These are phyloP conservation scores for Synchytrium microbalum DNA, from an alignment of 371 early-diverging fungal genomes.

Conservation along the genomic window DNA sequence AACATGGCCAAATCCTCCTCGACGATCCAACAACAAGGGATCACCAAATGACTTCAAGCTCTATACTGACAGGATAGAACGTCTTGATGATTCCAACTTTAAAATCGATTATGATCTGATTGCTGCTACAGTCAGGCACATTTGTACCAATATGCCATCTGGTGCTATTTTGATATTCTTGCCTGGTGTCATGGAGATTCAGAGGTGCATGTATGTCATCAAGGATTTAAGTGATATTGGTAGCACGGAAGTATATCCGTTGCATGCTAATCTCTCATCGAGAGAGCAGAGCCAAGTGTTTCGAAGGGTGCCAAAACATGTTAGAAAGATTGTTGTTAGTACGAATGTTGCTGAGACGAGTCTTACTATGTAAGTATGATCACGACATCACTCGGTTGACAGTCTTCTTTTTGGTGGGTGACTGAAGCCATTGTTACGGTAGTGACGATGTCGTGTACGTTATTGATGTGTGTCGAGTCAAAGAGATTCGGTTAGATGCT, in stretches of 20 bases:
- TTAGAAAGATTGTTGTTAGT: conserved; percentile 78
- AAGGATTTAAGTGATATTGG: conserved; percentile 20
- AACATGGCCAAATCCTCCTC: conserved; percentile 23
- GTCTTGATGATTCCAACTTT: no score
- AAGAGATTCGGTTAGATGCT: conserved; percentile 36
- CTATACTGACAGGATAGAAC: no score
- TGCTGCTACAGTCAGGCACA: conserved; percentile 52
- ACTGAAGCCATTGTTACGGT: background rate
- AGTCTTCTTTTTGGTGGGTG: background rate
- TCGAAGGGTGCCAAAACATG: conserved; percentile 48
- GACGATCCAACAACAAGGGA: conserved; percentile 38
- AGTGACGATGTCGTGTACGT: conserved; percentile 51
- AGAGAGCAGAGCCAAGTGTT: conserved; percentile 61
- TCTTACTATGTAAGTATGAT: conserved; percentile 51
- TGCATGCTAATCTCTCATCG: conserved; percentile 71
- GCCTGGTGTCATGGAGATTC: conserved; percentile 76
- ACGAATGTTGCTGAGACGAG: conserved; percentile 94
- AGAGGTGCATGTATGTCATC: conserved; percentile 15
- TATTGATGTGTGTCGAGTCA: conserved; percentile 44
- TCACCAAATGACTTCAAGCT: no score
- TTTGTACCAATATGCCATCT: conserved; percentile 32
- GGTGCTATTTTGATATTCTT: conserved; percentile 82
- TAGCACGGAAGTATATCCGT: conserved; percentile 23
- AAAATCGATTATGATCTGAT: no score
- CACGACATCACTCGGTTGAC: no score